Percentiles rank a stretch among this genome's conserved stretches.
These are phyloP conservation scores for Umbelopsis isabellina DNA, from an alignment of 192 early-diverging fungal species.

Conservation along the genomic window DNA sequence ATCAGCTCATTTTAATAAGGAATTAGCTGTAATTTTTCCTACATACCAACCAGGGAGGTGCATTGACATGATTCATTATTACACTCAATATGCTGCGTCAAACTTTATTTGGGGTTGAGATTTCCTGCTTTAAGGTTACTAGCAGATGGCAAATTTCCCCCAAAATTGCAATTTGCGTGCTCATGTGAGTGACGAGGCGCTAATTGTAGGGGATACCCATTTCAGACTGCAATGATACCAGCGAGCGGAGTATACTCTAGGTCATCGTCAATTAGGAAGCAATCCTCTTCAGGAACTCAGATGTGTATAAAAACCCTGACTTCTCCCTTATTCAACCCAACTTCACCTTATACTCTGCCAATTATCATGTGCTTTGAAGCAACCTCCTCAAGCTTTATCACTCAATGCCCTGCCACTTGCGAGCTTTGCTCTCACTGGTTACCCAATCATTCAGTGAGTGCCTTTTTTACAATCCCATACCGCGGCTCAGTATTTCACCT, in stretches of 20 bases:
- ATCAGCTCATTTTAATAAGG: neutral
- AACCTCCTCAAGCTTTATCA: neutral
- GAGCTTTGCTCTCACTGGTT: constrained; percentile 43
- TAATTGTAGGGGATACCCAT: constrained; percentile 19
- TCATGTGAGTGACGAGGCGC: constrained; percentile 22
- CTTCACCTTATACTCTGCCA: neutral
- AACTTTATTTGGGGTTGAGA: too few relatives aligned
- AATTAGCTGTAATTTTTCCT: too few relatives aligned
- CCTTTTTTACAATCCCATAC: neutral
- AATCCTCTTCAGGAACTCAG: constrained; percentile 18
- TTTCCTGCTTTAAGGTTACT: too few relatives aligned
- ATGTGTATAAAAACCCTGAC: neutral
- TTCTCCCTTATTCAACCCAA: neutral
- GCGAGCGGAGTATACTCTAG: neutral
- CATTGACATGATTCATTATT: too few relatives aligned
- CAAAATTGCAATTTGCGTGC: constrained; percentile 20
- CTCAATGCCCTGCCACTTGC: constrained; percentile 39
- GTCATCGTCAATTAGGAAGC: constrained; percentile 9
- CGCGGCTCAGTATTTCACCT: neutral
- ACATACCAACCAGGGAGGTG: too few relatives aligned
- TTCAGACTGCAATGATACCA: constrained; percentile 19
- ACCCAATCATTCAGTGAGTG: constrained; percentile 35
- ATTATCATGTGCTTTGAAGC: constrained; percentile 14
- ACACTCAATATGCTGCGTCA: too few relatives aligned
- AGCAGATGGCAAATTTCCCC: neutral